These are phyloP conservation scores for Kodamaea anthophila DNA, from an alignment of 1,139 yeast species.

Conservation along the genomic window DNA sequence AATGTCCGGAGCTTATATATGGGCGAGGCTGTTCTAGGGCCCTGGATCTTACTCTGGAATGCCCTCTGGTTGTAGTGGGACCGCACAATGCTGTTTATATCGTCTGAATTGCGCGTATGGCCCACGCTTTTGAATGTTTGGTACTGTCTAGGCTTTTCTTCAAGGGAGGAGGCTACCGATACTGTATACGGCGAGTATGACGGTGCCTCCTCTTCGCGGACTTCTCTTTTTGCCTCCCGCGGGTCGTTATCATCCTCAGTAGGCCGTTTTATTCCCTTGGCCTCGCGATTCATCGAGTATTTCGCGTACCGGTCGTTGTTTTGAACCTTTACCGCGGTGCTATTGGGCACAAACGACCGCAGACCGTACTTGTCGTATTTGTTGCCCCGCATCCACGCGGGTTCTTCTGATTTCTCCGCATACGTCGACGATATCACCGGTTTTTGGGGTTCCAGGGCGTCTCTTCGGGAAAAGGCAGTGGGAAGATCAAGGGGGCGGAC, in stretches of 20 bases:
- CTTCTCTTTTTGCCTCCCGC: not conserved
- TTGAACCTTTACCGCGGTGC: conserved; percentile 1
- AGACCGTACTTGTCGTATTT: conserved; percentile 39
- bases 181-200: conserved; percentile 2
- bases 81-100: conserved; percentile 56
- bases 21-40: conserved; percentile 66
- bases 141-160: conserved; percentile 15
- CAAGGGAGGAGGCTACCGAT: conserved; percentile 3
- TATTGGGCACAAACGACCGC: conserved; percentile 4
- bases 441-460: conserved; percentile 8
- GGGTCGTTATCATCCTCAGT: conserved; percentile 1
- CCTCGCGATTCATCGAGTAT: conserved; percentile 13
- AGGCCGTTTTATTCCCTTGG: conserved; percentile 1
- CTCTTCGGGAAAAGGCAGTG: conserved; percentile 25
- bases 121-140: conserved; percentile 39
- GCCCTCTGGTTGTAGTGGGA: conserved; percentile 85
- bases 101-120: conserved; percentile 28
- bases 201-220: not conserved
- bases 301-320: conserved; percentile 23
- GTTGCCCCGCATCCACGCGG: conserved; percentile 39
- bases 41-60: conserved; percentile 55
- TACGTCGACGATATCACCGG: conserved; percentile 19
- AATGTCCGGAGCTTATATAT: conserved; percentile 81
- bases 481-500: too few relatives aligned
- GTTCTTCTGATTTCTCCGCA: conserved; percentile 20